Conservation (phyloP, 148 eudicot species). For the Chenopodium suecicum region DNA sequence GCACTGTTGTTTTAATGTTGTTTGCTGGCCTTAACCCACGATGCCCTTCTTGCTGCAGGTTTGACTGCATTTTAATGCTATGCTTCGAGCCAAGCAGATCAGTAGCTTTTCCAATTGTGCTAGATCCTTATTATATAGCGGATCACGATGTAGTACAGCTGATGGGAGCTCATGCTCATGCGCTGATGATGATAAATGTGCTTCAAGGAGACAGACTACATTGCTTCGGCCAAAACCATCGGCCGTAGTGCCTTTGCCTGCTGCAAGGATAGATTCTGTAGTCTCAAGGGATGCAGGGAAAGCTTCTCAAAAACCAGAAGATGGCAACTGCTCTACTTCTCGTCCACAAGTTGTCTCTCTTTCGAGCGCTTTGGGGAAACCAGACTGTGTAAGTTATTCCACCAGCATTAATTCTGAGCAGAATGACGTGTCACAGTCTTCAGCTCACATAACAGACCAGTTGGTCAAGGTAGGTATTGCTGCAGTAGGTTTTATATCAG, state of each 20-base stretch:
- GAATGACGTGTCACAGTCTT: conserved; percentile 36
- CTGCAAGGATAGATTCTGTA: conserved; percentile 39
- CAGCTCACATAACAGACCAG: conserved; percentile 64
- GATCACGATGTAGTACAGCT: conserved; percentile 57
- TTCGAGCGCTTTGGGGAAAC: conserved; percentile 33
- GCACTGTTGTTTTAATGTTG: not conserved
- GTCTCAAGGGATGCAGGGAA: conserved; percentile 44
- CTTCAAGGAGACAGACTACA: conserved; percentile 50
- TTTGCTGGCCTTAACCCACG: not conserved
- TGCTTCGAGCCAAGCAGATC: conserved; percentile 56
- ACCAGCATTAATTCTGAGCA: conserved; percentile 30
- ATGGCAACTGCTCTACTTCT: conserved; percentile 39
- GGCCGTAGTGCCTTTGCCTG: conserved; percentile 39
- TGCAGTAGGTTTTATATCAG: conserved; percentile 71
- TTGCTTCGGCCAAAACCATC: conserved; percentile 47
- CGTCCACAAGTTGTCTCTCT: conserved; percentile 37
- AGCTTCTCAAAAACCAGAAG: conserved; percentile 39
- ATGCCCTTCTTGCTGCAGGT: conserved; percentile 30
- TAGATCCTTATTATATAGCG: conserved; percentile 44
- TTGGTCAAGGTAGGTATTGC: conserved; percentile 78
- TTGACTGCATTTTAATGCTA: conserved; percentile 24
- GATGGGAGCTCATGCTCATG: conserved; percentile 93
- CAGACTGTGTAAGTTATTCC: conserved; percentile 44
- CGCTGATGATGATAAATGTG: conserved; percentile 81
- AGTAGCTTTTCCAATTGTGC: conserved; percentile 44